These are phyloP conservation scores for Rhizoclosmatium sp. DNA, from an alignment of 192 early-diverging fungal genomes.

Conservation along the genomic window DNA sequence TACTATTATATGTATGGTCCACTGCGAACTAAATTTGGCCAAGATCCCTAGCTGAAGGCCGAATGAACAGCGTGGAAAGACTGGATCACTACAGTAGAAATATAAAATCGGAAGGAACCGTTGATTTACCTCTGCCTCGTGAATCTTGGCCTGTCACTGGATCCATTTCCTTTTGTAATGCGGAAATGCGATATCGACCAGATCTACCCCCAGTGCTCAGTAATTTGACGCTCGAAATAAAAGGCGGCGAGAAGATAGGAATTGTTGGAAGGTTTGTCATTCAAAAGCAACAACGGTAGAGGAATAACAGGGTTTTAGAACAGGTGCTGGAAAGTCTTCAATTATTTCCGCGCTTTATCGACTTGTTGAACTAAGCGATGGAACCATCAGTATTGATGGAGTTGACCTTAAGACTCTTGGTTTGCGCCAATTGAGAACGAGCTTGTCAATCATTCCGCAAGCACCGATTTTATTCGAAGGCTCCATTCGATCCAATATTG, in stretches of 20 bases:
- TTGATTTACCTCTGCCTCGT: constrained; percentile 54
- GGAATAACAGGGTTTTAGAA: constrained; percentile 23
- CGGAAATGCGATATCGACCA: constrained; percentile 57
- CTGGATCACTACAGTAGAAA: constrained; percentile 7
- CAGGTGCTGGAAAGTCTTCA: constrained; percentile 58
- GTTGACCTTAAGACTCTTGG: constrained; percentile 13
- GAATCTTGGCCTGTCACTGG: constrained; percentile 52
- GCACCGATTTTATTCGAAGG: constrained; percentile 22
- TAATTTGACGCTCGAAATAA: constrained; percentile 48
- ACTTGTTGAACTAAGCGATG: constrained; percentile 45
- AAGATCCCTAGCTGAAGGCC: constrained; percentile 8
- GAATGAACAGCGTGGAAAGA: constrained; percentile 10
- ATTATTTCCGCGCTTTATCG: constrained; percentile 66
- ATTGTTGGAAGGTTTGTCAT: constrained; percentile 42
- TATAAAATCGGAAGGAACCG: constrained; percentile 46
- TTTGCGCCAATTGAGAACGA: constrained; percentile 10
- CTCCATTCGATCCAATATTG: constrained; percentile 20
- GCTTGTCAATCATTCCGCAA: constrained; percentile 11
- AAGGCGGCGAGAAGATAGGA: constrained; percentile 55
- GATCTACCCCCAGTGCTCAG: constrained; percentile 39
- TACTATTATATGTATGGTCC: constrained; percentile 63
- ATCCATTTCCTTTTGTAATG: constrained; percentile 42
- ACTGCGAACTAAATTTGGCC: constrained; percentile 63
- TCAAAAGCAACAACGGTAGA: no score
- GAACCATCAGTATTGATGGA: constrained; percentile 70